phyloP scores from a whole-genome alignment of 257 asterid genomes.

The Solanum paucissectum region DNA sequence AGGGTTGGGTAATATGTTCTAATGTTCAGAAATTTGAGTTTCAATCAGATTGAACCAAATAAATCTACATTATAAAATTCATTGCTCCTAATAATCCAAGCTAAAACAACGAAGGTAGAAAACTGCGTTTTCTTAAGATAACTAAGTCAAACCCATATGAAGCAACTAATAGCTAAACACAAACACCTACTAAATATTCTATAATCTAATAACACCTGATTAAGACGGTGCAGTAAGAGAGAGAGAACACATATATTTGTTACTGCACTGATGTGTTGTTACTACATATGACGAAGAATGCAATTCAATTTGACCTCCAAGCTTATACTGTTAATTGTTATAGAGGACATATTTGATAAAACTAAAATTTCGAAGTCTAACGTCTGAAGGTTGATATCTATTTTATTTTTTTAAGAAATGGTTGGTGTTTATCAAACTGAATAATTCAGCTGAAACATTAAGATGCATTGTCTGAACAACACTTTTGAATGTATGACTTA shows the following conservation, averaged over 20 bases:
- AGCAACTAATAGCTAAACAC: not conserved
- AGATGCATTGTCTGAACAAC: not conserved
- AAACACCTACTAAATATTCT: not conserved
- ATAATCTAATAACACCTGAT: not conserved
- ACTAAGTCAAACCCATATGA: not conserved
- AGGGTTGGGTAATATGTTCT: not conserved
- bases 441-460: not conserved
- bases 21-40: not conserved
- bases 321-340: not conserved
- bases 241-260: not conserved
- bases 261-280: not conserved
- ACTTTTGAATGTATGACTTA: not conserved
- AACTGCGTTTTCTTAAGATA: not conserved
- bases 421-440: not conserved
- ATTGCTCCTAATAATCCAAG: not conserved
- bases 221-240: not conserved
- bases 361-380: not conserved
- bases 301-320: not conserved
- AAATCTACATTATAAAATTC: not conserved
- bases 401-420: not conserved
- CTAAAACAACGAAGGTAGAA: not conserved
- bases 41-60: not conserved
- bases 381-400: not conserved
- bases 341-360: not conserved
- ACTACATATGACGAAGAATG: not conserved